Conservation (phyloP, 164 flowering plant species). For the Macadamia integrifolia region DNA sequence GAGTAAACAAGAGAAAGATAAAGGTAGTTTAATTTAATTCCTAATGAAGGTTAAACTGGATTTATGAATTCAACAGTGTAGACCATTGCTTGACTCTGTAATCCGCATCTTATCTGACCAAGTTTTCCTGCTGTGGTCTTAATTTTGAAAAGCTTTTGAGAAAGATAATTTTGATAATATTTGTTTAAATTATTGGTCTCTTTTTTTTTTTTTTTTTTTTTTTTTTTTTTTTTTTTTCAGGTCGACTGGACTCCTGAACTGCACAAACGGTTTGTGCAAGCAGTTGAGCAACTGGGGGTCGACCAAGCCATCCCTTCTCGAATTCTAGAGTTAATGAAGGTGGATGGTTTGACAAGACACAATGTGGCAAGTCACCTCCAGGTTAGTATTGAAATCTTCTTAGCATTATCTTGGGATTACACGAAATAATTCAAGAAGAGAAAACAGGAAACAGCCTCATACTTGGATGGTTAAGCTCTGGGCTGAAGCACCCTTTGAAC, state of each 20-base stretch:
- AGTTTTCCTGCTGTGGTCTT: background rate
- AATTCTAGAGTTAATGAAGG: constrained; percentile 77
- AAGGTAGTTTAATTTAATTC: constrained; percentile 31
- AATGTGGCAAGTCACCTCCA: constrained; percentile 91
- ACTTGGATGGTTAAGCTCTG: too few relatives aligned
- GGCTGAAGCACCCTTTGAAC: too few relatives aligned
- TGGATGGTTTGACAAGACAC: constrained; percentile 77
- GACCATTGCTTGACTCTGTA: background rate
- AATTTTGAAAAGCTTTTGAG: background rate
- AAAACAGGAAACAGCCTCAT: too few relatives aligned
- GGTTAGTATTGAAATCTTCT: constrained; percentile 31
- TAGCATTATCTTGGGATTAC: background rate
- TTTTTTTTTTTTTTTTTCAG: constrained; percentile 23
- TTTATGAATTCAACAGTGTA: background rate
- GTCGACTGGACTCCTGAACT: constrained; percentile 90
- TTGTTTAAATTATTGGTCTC: background rate
- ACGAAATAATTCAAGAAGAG: too few relatives aligned
- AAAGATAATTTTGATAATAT: background rate
- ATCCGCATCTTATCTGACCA: background rate
- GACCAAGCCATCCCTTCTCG: constrained; percentile 87
- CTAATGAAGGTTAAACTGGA: background rate
- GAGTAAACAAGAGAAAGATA: constrained; percentile 43
- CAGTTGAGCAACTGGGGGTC: constrained; percentile 72
- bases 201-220: constrained; percentile 1
- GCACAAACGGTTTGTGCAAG: constrained; percentile 73